Conservation (phyloP, 2,329 filamentous ascomycete genomes). For the Fusarium camptoceras region DNA sequence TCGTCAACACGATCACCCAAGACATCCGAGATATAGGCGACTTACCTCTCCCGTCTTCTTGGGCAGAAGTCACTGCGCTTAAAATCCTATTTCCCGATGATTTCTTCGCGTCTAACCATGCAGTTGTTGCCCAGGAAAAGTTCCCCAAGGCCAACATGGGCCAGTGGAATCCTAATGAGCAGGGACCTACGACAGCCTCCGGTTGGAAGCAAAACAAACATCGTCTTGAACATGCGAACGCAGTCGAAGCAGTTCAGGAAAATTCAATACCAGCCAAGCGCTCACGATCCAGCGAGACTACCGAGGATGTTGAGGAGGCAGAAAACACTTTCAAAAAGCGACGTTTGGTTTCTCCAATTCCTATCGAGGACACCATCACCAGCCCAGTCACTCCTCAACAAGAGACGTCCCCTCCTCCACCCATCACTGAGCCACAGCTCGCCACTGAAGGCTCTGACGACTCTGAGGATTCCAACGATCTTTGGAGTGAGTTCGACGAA, state of each 20-base stretch:
- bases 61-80: not conserved
- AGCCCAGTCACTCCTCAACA: not conserved
- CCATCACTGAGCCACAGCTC: not conserved
- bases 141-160: slow-evolving; percentile 4
- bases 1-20: not conserved
- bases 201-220: slow-evolving; percentile 1
- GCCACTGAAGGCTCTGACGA: not conserved
- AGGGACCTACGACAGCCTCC: not conserved
- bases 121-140: slow-evolving; percentile 1
- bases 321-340: not conserved
- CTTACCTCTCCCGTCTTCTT: not conserved
- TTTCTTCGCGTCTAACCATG: slow-evolving; percentile 7
- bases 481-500: not conserved
- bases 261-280: not conserved
- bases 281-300: not conserved
- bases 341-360: not conserved
- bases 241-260: not conserved
- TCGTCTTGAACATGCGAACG: not conserved
- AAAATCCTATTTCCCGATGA: slow-evolving; percentile 11
- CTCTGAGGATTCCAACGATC: not conserved
- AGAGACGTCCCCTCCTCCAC: too few relatives aligned
- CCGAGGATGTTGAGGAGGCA: not conserved
- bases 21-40: not conserved
- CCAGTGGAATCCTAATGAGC: slow-evolving; percentile 13
- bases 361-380: not conserved